Conservation (phyloP, 2,329 filamentous ascomycete species). For the Aspergillus vadensis region DNA sequence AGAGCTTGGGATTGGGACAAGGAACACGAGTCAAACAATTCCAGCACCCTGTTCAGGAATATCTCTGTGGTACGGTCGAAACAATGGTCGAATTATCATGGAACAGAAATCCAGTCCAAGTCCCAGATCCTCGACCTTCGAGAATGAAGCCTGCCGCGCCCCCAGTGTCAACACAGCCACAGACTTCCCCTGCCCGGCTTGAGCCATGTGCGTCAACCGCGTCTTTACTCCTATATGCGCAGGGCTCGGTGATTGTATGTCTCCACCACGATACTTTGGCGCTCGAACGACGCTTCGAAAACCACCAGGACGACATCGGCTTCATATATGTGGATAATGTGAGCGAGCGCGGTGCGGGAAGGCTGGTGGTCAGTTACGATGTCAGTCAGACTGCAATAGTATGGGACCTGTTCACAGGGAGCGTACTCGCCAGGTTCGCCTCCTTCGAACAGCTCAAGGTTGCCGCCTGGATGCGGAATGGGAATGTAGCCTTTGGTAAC, state of each 20-base stretch:
- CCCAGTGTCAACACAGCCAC: conserved; percentile 26
- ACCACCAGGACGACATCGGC: conserved; percentile 79
- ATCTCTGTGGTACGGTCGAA: not conserved
- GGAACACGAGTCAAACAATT: not conserved
- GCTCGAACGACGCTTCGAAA: conserved; percentile 81
- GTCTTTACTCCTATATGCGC: conserved; percentile 84
- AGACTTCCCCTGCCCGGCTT: conserved; percentile 56
- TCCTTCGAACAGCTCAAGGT: conserved; percentile 85
- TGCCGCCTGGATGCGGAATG: conserved; percentile 94
- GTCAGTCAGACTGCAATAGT: conserved; percentile 87
- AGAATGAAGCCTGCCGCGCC: conserved; percentile 53
- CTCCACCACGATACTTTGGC: conserved; percentile 90
- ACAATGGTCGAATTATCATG: conserved; percentile 62
- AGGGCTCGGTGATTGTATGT: conserved; percentile 79
- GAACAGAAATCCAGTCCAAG: conserved; percentile 58
- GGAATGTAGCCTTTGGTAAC: conserved; percentile 92
- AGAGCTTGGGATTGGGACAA: not conserved
- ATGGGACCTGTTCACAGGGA: conserved; percentile 91
- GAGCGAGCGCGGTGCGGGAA: conserved; percentile 80
- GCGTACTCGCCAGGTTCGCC: conserved; percentile 87
- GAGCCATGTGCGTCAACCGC: conserved; percentile 89
- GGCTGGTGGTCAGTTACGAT: conserved; percentile 92
- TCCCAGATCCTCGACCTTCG: conserved; percentile 58
- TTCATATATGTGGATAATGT: conserved; percentile 88
- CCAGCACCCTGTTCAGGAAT: not conserved